Percentiles rank a stretch among this genome's conserved stretches.
Evolutionary conservation across 176 grass and related monocot species (phyloP).

Genomic region (Saccharum officinarum): DNA sequence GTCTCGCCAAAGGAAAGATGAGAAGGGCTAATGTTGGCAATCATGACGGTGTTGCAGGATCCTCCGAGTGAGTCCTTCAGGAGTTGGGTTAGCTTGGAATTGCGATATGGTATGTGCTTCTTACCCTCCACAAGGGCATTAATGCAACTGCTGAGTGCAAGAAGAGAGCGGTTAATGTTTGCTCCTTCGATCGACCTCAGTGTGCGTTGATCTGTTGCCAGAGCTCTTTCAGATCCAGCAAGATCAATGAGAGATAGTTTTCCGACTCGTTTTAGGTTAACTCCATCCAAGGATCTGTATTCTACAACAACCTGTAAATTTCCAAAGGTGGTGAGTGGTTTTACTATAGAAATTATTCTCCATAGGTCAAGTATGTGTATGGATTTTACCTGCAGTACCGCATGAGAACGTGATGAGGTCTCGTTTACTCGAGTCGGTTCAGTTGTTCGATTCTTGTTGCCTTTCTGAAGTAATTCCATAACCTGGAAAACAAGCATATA

Average conservation of each 20-base stretch:
- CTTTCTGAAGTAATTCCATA: constrained; percentile 94
- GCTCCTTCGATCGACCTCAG: constrained; percentile 87
- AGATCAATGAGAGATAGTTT: constrained; percentile 96
- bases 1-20: constrained; percentile 83
- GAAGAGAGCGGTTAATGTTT: constrained; percentile 94
- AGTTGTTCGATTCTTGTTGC: constrained; percentile 92
- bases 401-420: constrained; percentile 95
- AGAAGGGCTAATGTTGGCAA: constrained; percentile 86
- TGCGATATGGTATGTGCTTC: constrained; percentile 92
- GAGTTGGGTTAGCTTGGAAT: constrained; percentile 94
- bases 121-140: constrained; percentile 97
- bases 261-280: constrained; percentile 52
- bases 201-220: constrained; percentile 85
- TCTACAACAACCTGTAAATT: constrained; percentile 76
- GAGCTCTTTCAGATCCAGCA: constrained; percentile 94
- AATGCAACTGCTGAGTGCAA: constrained; percentile 89
- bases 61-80: constrained; percentile 98
- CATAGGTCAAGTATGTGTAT: neutral
- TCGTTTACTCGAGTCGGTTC: constrained; percentile 91
- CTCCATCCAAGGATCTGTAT: constrained; percentile 69
- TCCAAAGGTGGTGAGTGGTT: neutral
- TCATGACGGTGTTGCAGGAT: constrained; percentile 92
- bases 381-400: constrained; percentile 78
- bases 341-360: constrained; percentile 15
- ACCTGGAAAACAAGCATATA: constrained; percentile 54